Conservation (phyloP, 495 filamentous ascomycete genomes). For the Bryoglossum gracile region DNA sequence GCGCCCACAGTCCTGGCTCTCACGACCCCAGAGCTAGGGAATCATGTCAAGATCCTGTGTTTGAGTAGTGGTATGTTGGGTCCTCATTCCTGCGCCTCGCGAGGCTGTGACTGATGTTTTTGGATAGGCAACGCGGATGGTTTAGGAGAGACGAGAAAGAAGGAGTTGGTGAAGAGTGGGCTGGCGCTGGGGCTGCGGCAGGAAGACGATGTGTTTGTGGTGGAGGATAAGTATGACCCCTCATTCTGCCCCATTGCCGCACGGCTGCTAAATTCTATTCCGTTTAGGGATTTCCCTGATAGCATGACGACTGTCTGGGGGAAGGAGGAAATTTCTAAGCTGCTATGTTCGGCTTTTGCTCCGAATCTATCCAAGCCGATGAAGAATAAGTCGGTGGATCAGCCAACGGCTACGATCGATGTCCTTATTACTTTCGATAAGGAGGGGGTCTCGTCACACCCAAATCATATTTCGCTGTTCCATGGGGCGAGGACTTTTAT, state of each 20-base stretch:
- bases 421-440: constrained; percentile 83
- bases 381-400: constrained; percentile 27
- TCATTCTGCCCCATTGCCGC: not conserved
- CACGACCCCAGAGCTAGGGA: constrained; percentile 63
- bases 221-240: constrained; percentile 56
- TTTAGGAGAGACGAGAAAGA: constrained; percentile 70
- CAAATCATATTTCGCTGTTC: constrained; percentile 85
- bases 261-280: not conserved
- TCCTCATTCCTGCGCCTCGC: not conserved
- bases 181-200: constrained; percentile 63
- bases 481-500: constrained; percentile 72
- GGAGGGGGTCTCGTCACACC: constrained; percentile 72
- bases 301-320: constrained; percentile 76
- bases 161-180: constrained; percentile 75
- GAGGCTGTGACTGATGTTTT: constrained; percentile 7
- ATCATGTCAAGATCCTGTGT: constrained; percentile 90
- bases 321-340: constrained; percentile 53
- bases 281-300: constrained; percentile 64
- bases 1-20: constrained; percentile 78
- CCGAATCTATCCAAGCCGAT: constrained; percentile 43
- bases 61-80: constrained; percentile 62
- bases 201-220: constrained; percentile 68
- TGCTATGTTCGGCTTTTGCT: constrained; percentile 63
- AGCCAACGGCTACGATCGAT: constrained; percentile 61
- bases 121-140: constrained; percentile 83